These are phyloP conservation scores for Stachybotrys elegans DNA, from an alignment of 2,329 filamentous ascomycete species.

Conservation along the genomic window DNA sequence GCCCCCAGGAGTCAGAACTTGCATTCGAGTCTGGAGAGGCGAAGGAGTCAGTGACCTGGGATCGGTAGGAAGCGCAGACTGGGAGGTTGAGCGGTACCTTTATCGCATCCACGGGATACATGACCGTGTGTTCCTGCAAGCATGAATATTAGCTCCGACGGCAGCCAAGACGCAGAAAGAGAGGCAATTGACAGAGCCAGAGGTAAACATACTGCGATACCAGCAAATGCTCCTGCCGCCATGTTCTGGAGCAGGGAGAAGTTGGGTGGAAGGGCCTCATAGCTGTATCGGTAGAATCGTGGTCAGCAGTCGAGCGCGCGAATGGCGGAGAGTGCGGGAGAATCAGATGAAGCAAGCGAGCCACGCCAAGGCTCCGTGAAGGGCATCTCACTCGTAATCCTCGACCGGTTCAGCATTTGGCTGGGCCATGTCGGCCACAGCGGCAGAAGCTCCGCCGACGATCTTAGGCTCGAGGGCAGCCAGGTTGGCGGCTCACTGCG, in stretches of 20 bases:
- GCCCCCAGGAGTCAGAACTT: conserved; percentile 81
- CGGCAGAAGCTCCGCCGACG: conserved; percentile 59
- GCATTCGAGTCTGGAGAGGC: conserved; percentile 79
- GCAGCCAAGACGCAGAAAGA: too few relatives aligned
- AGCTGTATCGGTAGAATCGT: conserved; percentile 42
- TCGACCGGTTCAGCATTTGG: conserved; percentile 58
- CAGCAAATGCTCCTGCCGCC: conserved; percentile 92
- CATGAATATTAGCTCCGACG: too few relatives aligned
- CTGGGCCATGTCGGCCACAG: conserved; percentile 67
- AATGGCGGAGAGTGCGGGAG: not conserved
- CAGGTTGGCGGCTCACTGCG: conserved; percentile 47
- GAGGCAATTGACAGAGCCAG: too few relatives aligned
- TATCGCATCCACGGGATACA: conserved; percentile 97
- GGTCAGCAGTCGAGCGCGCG: not conserved
- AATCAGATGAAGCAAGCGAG: not conserved
- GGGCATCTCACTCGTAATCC: conserved; percentile 58
- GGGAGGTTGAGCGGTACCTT: conserved; percentile 61
- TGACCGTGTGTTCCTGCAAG: conserved; percentile 86
- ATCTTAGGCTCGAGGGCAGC: conserved; percentile 54
- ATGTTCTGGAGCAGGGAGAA: conserved; percentile 94
- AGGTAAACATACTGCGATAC: conserved; percentile 82
- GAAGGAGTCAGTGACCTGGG: conserved; percentile 12
- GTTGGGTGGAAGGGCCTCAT: conserved; percentile 90
- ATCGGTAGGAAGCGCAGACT: not conserved
- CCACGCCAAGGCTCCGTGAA: too few relatives aligned